Conservation (phyloP, 1,139 yeast species). For the Debaryomyces robertsiae region DNA sequence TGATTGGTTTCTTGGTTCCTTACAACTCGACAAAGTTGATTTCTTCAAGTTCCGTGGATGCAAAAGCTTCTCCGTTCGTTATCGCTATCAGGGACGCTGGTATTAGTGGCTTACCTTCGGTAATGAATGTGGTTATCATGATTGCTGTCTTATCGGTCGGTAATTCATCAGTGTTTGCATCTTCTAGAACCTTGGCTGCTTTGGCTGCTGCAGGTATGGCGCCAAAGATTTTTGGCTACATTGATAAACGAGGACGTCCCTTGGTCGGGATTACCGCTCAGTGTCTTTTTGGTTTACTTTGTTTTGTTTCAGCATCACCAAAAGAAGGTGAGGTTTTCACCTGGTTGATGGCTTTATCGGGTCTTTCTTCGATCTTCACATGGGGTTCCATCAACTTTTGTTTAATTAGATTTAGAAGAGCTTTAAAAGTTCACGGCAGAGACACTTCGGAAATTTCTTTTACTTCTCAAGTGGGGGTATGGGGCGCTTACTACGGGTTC, state of each 20-base stretch:
- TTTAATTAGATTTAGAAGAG: slow-evolving; percentile 78
- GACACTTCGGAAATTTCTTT: slow-evolving; percentile 67
- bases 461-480: slow-evolving; percentile 65
- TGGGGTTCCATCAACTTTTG: slow-evolving; percentile 81
- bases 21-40: slow-evolving; percentile 34
- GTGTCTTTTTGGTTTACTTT: slow-evolving; percentile 62
- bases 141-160: slow-evolving; percentile 52
- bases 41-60: slow-evolving; percentile 41
- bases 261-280: slow-evolving; percentile 63
- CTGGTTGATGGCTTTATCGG: slow-evolving; percentile 84
- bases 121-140: slow-evolving; percentile 52
- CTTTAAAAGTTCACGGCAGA: slow-evolving; percentile 67
- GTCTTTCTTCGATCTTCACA: slow-evolving; percentile 80
- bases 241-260: slow-evolving; percentile 78
- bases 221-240: slow-evolving; percentile 70
- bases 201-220: slow-evolving; percentile 82
- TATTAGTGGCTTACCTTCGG: slow-evolving; percentile 46
- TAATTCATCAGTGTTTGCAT: slow-evolving; percentile 63
- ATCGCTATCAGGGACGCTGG: slow-evolving; percentile 47
- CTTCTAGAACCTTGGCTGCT: slow-evolving; percentile 81
- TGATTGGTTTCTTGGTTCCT: slow-evolving; percentile 49
- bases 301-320: slow-evolving; percentile 71
- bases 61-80: slow-evolving; percentile 52
- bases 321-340: slow-evolving; percentile 67
- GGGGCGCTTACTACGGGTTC: slow-evolving; percentile 71